Conservation (phyloP, 78 protist genomes). For the Chrysochromulina tobinii region DNA sequence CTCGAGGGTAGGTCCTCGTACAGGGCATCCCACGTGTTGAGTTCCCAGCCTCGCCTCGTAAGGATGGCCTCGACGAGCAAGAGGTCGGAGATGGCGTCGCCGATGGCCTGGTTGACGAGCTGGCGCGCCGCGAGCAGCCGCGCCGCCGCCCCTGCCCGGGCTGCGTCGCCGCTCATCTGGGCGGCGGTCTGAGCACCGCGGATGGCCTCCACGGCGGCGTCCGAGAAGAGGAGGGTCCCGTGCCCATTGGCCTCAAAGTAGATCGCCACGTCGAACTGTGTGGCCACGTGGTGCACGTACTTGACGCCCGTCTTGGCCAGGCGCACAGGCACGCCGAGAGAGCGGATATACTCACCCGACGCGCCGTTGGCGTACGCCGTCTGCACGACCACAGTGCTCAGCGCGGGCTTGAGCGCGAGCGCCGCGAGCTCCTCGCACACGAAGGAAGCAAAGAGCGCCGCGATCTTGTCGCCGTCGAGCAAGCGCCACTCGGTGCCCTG, state of each 20-base stretch:
- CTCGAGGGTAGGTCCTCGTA: conserved; percentile 74
- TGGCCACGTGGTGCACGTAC: conserved; percentile 73
- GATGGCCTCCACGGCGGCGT: neutral
- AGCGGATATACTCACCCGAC: neutral
- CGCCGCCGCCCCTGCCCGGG: neutral
- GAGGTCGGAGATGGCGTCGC: conserved; percentile 73
- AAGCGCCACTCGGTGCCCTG: conserved; percentile 28
- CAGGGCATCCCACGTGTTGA: conserved; percentile 40
- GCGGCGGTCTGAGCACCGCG: neutral
- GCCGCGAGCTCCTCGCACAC: conserved; percentile 63
- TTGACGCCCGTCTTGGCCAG: conserved; percentile 80
- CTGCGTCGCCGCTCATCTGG: neutral
- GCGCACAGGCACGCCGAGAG: neutral
- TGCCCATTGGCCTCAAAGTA: conserved; percentile 82
- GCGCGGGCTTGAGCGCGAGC: conserved; percentile 6
- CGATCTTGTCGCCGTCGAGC: conserved; percentile 79
- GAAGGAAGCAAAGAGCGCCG: conserved; percentile 49
- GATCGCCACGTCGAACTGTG: conserved; percentile 63
- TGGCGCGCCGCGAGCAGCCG: neutral
- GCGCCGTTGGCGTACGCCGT: conserved; percentile 47
- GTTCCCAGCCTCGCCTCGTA: neutral
- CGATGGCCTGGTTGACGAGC: conserved; percentile 47
- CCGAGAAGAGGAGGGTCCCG: conserved; percentile 14
- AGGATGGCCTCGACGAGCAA: conserved; percentile 68
- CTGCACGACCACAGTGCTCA: neutral